Evolutionary conservation across 2,329 filamentous ascomycete species (phyloP).

Genomic region (Diplodia mutila): DNA sequence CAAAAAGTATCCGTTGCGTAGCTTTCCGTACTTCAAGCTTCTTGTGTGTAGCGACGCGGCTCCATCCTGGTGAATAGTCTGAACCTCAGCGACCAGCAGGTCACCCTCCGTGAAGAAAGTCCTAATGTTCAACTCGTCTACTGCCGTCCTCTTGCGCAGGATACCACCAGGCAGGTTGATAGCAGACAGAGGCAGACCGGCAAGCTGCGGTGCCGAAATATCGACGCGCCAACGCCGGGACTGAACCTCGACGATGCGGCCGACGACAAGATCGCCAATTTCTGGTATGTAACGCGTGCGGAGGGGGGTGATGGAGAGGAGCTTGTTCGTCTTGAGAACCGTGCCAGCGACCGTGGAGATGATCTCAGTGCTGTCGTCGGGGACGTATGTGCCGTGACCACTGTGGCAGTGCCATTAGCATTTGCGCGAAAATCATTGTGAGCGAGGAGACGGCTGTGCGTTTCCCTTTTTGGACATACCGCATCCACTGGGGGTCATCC

Average conservation of each 20-base stretch:
- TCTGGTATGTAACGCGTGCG: slow-evolving; percentile 93
- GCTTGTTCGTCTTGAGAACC: slow-evolving; percentile 92
- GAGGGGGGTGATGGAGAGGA: slow-evolving; percentile 86
- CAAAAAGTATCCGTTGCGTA: slow-evolving; percentile 90
- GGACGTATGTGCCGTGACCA: slow-evolving; percentile 89
- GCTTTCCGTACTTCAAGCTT: slow-evolving; percentile 89
- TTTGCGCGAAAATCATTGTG: slow-evolving; percentile 27
- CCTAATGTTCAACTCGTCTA: slow-evolving; percentile 95
- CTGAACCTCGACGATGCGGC: slow-evolving; percentile 93
- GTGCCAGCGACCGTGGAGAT: slow-evolving; percentile 89
- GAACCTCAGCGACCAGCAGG: slow-evolving; percentile 90
- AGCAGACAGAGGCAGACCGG: slow-evolving; percentile 79
- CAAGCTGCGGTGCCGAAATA: slow-evolving; percentile 83
- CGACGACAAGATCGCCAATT: slow-evolving; percentile 93
- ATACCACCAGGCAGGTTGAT: slow-evolving; percentile 97
- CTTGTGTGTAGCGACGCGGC: slow-evolving; percentile 87
- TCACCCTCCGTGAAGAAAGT: slow-evolving; percentile 98
- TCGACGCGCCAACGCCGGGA: slow-evolving; percentile 93
- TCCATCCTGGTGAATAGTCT: slow-evolving; percentile 84
- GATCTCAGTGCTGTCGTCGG: slow-evolving; percentile 67
- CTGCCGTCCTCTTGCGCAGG: slow-evolving; percentile 85
- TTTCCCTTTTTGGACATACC: slow-evolving; percentile 21
- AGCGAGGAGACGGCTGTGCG: neutral
- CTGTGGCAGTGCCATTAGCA: slow-evolving; percentile 48
- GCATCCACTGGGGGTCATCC: slow-evolving; percentile 94